Evolutionary conservation across 1,139 yeast species (phyloP), one percentile per base, ranked within the genome.

Genomic region (Lodderomyces metapsilosis): DNA sequence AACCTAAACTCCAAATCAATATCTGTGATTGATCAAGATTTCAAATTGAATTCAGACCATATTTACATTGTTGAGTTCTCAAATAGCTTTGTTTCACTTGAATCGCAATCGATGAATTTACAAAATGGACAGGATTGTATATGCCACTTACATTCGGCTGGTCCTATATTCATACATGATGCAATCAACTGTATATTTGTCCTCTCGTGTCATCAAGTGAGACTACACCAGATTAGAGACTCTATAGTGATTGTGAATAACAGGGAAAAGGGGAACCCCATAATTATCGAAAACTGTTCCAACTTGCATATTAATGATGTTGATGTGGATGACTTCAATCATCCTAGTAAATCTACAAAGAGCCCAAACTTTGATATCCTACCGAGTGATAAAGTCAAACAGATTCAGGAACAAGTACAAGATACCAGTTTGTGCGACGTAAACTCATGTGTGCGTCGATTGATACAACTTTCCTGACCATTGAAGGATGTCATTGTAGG

Each of bases 171-270:
- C 25, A 28, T 46, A 7, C 25, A 31, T 4, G 53, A 61, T 24
- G 38, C 66, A 8, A 15, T 32, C 3, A 45, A 66, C 15, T 54
- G 61, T 39, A 51, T 57, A 2, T 39, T 72, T 5, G 42, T 60
- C 3, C 44, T 66, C 2, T 38, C 49, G 11, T 63, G 75, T 44
- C 78, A 73, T 46, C 79, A 74, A 47, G 53, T 68, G 35, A 49
- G 78, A 23, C 51, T 74, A 11, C 77, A 71, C 47, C 50, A 61
- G 36, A 44, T 63, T 2, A 32, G 34, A 2, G 44, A 60, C 33
- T 54, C 64, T 27, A 43, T 49, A 1, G 41, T 73, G 0, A 32
- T 47, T 10, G 39, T 59, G 2, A 54, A 54, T 0, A 46, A 53
- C 1, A 61, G 61, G 2, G 47, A 48, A 3, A 18, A 51, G 67